These are phyloP conservation scores for Debaryomyces hansenii DNA, from an alignment of 805 yeast species.

Conservation along the genomic window DNA sequence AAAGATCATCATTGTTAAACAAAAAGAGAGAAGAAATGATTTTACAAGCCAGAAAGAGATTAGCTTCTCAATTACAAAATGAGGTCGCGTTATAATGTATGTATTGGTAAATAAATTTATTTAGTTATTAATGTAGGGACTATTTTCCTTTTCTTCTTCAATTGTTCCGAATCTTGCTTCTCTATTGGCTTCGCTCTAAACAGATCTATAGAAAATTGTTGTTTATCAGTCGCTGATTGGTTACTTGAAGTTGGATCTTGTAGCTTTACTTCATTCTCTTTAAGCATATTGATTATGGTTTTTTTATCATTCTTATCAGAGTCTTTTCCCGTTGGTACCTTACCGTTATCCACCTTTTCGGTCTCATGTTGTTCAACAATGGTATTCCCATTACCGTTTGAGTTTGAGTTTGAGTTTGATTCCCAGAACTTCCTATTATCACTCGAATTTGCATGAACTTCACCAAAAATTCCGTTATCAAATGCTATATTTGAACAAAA, in stretches of 20 bases:
- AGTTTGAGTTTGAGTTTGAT: not conserved
- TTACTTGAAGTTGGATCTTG: not conserved
- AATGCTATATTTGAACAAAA: conserved; percentile 74
- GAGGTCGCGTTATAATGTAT: conserved; percentile 14
- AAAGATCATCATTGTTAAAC: conserved; percentile 18
- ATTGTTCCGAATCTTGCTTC: not conserved
- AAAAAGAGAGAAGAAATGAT: conserved; percentile 43
- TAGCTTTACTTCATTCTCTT: not conserved
- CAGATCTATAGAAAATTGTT: not conserved
- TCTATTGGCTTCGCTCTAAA: not conserved
- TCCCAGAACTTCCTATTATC: not conserved
- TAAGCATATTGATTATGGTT: not conserved
- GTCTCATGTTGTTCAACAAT: no score
- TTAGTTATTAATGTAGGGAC: conserved; percentile 30
- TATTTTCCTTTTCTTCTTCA: conserved; percentile 29
- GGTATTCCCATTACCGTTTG: no score
- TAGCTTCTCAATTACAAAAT: conserved; percentile 40
- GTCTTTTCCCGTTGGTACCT: not conserved
- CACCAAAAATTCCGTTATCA: conserved; percentile 57
- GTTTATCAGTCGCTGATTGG: not conserved
- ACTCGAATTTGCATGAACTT: conserved; percentile 4
- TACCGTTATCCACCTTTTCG: no score
- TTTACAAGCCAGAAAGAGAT: conserved; percentile 43
- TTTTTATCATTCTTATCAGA: not conserved
- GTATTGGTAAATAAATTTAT: not conserved